Conservation (phyloP, 306 rosid species). For the Purshia tridentata region DNA sequence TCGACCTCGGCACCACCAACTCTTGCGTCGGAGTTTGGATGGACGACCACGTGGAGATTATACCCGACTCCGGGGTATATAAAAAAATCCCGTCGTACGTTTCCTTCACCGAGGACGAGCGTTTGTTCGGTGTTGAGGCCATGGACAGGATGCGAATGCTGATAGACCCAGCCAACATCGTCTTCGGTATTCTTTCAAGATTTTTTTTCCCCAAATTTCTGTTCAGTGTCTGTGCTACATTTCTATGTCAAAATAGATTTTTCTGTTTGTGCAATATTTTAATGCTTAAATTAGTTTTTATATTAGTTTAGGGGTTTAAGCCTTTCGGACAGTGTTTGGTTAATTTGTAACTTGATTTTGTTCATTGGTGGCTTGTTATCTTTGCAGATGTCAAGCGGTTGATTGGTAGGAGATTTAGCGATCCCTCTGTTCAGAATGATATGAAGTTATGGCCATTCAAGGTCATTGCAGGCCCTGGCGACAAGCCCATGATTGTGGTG, state of each 20-base stretch:
- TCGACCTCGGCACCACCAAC: conserved; percentile 78
- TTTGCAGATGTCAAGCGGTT: conserved; percentile 4
- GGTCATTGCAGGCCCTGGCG: background rate
- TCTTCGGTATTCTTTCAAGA: too few relatives aligned
- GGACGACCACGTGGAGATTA: conserved; percentile 73
- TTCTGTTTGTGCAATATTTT: too few relatives aligned
- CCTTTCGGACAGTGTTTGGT: too few relatives aligned
- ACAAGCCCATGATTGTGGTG: conserved; percentile 19
- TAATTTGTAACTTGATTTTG: too few relatives aligned
- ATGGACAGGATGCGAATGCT: conserved; percentile 97
- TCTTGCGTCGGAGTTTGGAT: conserved; percentile 88
- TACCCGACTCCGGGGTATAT: conserved; percentile 78
- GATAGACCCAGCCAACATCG: too few relatives aligned
- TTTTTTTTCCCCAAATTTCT: too few relatives aligned
- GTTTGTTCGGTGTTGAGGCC: conserved; percentile 74
- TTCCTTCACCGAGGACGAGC: conserved; percentile 65
- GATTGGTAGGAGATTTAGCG: conserved; percentile 8
- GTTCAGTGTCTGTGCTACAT: too few relatives aligned
- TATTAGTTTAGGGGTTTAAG: too few relatives aligned
- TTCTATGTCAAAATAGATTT: too few relatives aligned
- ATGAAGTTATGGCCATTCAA: conserved; percentile 17
- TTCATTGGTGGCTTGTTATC: too few relatives aligned
- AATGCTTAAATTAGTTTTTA: too few relatives aligned
- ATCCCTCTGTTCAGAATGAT: conserved; percentile 7
- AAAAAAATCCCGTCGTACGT: conserved; percentile 77